Percentiles rank a stretch among this genome's conserved stretches.
Evolutionary conservation across 2,329 filamentous ascomycete genomes (phyloP).

Genomic region (Aureobasidium vineae): DNA sequence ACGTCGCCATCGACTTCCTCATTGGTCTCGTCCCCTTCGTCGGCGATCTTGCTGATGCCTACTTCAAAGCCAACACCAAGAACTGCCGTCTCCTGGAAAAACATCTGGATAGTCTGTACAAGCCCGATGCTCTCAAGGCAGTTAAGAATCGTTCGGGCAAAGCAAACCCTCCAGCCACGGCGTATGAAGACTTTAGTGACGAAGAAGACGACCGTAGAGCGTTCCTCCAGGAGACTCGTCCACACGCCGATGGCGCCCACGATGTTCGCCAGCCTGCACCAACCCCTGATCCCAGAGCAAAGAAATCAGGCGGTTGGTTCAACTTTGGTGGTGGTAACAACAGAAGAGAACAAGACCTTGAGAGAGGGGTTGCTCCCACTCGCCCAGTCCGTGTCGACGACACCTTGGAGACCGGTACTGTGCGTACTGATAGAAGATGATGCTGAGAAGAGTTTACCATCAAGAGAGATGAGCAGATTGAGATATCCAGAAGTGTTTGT

Average conservation of each 20-base stretch:
- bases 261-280: slow-evolving; percentile 18
- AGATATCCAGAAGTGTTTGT: neutral
- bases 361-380: slow-evolving; percentile 19
- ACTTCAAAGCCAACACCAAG: slow-evolving; percentile 72
- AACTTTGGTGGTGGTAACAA: slow-evolving; percentile 17
- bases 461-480: neutral
- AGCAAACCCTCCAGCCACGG: slow-evolving; percentile 46
- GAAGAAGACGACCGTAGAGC: slow-evolving; percentile 36
- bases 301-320: slow-evolving; percentile 24
- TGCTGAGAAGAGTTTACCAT: neutral
- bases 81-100: slow-evolving; percentile 70
- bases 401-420: slow-evolving; percentile 24
- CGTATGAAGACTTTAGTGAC: slow-evolving; percentile 47
- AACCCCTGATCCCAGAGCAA: neutral
- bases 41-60: slow-evolving; percentile 71
- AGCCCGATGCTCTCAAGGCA: slow-evolving; percentile 41
- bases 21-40: slow-evolving; percentile 72
- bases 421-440: slow-evolving; percentile 14
- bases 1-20: slow-evolving; percentile 71
- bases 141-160: slow-evolving; percentile 37
- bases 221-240: slow-evolving; percentile 20
- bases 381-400: neutral
- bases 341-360: slow-evolving; percentile 25
- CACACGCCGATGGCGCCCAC: slow-evolving; percentile 4
- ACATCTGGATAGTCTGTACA: slow-evolving; percentile 66